phyloP scores from a whole-genome alignment of 1,284 basidiomycete genomes.

The Cystobasidiaceae sp. region DNA sequence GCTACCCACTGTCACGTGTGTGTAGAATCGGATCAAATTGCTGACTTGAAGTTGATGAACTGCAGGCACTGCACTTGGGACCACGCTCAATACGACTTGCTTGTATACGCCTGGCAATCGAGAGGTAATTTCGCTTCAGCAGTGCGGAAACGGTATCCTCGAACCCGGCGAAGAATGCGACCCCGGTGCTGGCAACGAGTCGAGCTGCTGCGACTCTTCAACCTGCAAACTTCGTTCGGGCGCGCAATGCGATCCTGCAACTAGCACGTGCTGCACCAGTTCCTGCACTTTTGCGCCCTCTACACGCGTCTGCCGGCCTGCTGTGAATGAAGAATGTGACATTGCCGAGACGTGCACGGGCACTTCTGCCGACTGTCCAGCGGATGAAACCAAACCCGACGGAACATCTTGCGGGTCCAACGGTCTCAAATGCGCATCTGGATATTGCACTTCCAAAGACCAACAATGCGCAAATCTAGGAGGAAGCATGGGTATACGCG shows the following conservation, averaged over 20 bases:
- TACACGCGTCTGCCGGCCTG: conserved; percentile 61
- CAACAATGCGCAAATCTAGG: conserved; percentile 73
- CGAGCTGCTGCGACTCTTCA: conserved; percentile 67
- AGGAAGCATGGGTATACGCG: conserved; percentile 60
- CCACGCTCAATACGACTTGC: conserved; percentile 47
- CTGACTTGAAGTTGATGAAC: not conserved
- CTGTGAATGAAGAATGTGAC: conserved; percentile 67
- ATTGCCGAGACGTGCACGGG: conserved; percentile 74
- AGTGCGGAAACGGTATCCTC: conserved; percentile 74
- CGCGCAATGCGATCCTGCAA: conserved; percentile 74
- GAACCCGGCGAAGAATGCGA: conserved; percentile 76
- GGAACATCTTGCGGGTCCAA: conserved; percentile 60
- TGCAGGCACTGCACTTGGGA: conserved; percentile 39
- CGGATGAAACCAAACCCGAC: conserved; percentile 62
- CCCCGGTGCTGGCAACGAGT: conserved; percentile 61
- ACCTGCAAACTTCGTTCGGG: conserved; percentile 72
- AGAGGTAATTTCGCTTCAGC: conserved; percentile 41
- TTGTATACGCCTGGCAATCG: conserved; percentile 36
- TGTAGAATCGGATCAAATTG: not conserved
- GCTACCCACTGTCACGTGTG: not conserved
- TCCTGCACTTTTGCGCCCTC: conserved; percentile 65
- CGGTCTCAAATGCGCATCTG: conserved; percentile 66
- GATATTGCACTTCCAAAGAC: conserved; percentile 71
- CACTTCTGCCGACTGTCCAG: conserved; percentile 64
- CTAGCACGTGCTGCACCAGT: conserved; percentile 68